A percentile compares a stretch with the other conserved stretches of the same genome.
phyloP scores from a whole-genome alignment of 768 basidiomycete genomes.

The Suillus lakei region DNA sequence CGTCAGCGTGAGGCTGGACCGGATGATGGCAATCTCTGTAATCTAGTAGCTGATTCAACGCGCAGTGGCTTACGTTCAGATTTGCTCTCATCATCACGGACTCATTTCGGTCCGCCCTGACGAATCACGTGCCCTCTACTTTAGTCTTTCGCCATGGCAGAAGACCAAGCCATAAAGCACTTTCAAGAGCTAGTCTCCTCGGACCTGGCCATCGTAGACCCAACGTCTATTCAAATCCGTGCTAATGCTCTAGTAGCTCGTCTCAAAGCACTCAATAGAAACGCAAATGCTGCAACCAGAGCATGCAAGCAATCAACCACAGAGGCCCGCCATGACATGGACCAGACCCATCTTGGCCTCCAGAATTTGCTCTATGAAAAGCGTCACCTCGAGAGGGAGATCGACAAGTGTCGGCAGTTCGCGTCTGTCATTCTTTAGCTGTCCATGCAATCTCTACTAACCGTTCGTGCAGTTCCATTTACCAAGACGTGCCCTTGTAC shows the following conservation, averaged over 20 bases:
- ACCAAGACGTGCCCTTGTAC: constrained; percentile 85
- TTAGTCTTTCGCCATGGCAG: constrained; percentile 26
- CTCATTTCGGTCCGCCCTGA: constrained; percentile 10
- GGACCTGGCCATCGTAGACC: constrained; percentile 48
- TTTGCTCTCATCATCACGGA: constrained; percentile 9
- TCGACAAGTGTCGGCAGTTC: constrained; percentile 91
- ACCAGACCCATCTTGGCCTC: constrained; percentile 82
- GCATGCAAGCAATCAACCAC: constrained; percentile 71
- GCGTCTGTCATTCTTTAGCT: constrained; percentile 57
- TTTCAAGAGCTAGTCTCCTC: constrained; percentile 67
- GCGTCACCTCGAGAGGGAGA: constrained; percentile 88
- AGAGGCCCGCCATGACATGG: constrained; percentile 86
- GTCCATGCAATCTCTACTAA: not conserved
- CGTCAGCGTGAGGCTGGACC: constrained; percentile 18
- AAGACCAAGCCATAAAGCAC: constrained; percentile 59
- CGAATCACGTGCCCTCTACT: constrained; percentile 10
- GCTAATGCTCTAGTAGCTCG: constrained; percentile 79
- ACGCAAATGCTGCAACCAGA: constrained; percentile 72
- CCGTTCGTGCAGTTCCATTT: constrained; percentile 65
- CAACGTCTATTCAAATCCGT: constrained; percentile 56
- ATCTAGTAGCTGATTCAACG: constrained; percentile 5
- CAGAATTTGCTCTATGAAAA: constrained; percentile 92
- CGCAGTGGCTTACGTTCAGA: not conserved
- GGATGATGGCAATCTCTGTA: constrained; percentile 6
- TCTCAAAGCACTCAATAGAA: constrained; percentile 79